These are phyloP conservation scores for Blastobotrys raffinosifermentans DNA, from an alignment of 1,139 yeast species.

Conservation along the genomic window DNA sequence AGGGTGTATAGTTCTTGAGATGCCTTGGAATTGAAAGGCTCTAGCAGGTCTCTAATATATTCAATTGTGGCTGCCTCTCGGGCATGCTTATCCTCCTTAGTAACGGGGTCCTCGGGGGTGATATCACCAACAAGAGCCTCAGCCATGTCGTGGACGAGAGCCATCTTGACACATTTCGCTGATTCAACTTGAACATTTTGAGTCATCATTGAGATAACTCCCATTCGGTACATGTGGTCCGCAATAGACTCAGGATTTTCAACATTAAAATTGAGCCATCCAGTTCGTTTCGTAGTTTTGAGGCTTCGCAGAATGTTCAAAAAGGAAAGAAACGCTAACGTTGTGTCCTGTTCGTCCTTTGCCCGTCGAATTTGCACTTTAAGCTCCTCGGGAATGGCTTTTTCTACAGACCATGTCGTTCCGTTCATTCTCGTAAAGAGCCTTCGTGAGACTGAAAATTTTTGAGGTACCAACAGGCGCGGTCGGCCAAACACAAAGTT, in stretches of 20 bases:
- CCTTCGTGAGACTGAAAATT: too few species aligned
- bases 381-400: conserved; percentile 51
- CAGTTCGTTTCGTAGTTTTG: conserved; percentile 82
- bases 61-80: conserved; percentile 72
- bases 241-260: conserved; percentile 62
- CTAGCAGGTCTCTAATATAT: conserved; percentile 56
- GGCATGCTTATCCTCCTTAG: conserved; percentile 68
- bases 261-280: conserved; percentile 76
- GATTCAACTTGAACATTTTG: conserved; percentile 45
- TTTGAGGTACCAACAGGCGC: too few species aligned
- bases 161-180: conserved; percentile 72
- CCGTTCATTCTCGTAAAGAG: too few species aligned
- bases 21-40: conserved; percentile 57
- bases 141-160: conserved; percentile 90
- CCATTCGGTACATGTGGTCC: conserved; percentile 98
- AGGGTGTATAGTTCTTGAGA: conserved; percentile 62
- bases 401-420: conserved; percentile 51
- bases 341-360: conserved; percentile 7
- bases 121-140: conserved; percentile 93
- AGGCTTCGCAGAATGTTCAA: conserved; percentile 69
- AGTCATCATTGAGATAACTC: conserved; percentile 69
- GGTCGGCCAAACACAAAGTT: too few species aligned
- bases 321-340: conserved; percentile 37
- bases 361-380: conserved; percentile 34
- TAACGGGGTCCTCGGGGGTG: conserved; percentile 75